Base-by-base conservation (phyloP, 2,329 filamentous ascomycete species). In the Chalaropsis thielavioides region DNA sequence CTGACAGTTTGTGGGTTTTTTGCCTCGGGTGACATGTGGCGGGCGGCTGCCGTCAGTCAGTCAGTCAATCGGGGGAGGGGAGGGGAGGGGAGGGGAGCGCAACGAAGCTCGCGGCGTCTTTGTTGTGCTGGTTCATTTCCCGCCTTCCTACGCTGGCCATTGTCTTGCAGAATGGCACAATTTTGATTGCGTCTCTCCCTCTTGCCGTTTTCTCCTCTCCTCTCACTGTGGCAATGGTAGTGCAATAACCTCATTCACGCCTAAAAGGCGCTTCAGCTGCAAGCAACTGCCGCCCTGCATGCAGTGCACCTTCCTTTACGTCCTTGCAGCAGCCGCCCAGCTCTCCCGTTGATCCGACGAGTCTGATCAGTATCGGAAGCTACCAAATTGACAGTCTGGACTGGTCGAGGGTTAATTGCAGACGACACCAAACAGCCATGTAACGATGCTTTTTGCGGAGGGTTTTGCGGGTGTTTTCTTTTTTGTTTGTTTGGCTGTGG, bases 161-260 rank as follows among this genome's bases (percentile, higher is more conserved):
- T 40, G 7, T 24, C 41, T 61, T 62, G 13, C 5, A n/a, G 22
- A 10, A 11, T 49, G 5, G n/a, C 44, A n/a, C n/a, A n/a, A n/a
- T 0, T 4, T 49, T 49, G 44, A 22, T 11, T 24, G 19, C 27
- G 1, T 61, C 40, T 44, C 7, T 61, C 35, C 58, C 35, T 40
- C 35, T 61, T 31, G 31, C 40, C 35, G 7, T 24, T 31, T 61
- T 15, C 19, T 31, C 35, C 15, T 24, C 22, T 41, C 40, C 15
- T 43, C 35, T 56, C 51, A 56, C 51, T 22, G 51, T 56, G 51
- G 24, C 51, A 56, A 56, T 56, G 51, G 51, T 22, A 31, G 51
- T 56, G 51, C 51, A 56, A 56, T n/a, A 56, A 35, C 51, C 51
- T 35, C 51, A 56, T 56, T 56, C 51, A 56, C 51, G 51, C 51